These are phyloP conservation scores for Colletotrichum melonis DNA, from an alignment of 2,329 filamentous ascomycete species.

Conservation along the genomic window DNA sequence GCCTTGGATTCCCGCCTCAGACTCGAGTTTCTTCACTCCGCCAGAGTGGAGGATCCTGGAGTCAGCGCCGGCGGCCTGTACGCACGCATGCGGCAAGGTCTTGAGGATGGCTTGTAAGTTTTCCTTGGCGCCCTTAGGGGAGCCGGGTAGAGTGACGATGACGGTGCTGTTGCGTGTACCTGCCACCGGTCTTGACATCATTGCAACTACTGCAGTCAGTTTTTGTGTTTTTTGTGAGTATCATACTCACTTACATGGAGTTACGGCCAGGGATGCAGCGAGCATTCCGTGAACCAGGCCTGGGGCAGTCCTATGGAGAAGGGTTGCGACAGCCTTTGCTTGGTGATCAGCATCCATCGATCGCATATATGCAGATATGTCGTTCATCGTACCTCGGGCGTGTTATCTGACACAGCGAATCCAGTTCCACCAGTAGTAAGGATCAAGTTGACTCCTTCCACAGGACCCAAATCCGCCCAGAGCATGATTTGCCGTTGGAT, in stretches of 20 bases:
- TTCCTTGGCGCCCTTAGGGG: slow-evolving; percentile 93
- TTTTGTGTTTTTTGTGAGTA: not conserved
- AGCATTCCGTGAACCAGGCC: slow-evolving; percentile 98
- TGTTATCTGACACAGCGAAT: slow-evolving; percentile 86
- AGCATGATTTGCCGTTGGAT: slow-evolving; percentile 80
- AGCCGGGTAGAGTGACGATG: slow-evolving; percentile 91
- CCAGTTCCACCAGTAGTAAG: slow-evolving; percentile 94
- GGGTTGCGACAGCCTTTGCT: slow-evolving; percentile 76
- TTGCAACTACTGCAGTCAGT: slow-evolving; percentile 74
- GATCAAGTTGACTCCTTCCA: slow-evolving; percentile 76
- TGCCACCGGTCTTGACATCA: slow-evolving; percentile 95
- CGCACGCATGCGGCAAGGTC: slow-evolving; percentile 93
- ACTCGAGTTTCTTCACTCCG: slow-evolving; percentile 85
- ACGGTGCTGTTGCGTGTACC: slow-evolving; percentile 85
- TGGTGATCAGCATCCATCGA: not conserved
- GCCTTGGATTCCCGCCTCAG: slow-evolving; percentile 75
- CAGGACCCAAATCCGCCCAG: slow-evolving; percentile 75
- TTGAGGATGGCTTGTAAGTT: slow-evolving; percentile 91
- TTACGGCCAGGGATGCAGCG: slow-evolving; percentile 83
- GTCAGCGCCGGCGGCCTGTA: slow-evolving; percentile 85
- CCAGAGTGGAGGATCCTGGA: slow-evolving; percentile 84
- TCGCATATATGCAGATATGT: not conserved
- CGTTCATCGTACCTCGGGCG: slow-evolving; percentile 77
- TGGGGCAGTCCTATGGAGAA: slow-evolving; percentile 87
- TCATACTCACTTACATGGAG: slow-evolving; percentile 78